A percentile compares a stretch with the other conserved stretches of the same genome.
Evolutionary conservation across 495 filamentous ascomycete species (phyloP).

Genomic region (Talaromyces nanjingensis): DNA sequence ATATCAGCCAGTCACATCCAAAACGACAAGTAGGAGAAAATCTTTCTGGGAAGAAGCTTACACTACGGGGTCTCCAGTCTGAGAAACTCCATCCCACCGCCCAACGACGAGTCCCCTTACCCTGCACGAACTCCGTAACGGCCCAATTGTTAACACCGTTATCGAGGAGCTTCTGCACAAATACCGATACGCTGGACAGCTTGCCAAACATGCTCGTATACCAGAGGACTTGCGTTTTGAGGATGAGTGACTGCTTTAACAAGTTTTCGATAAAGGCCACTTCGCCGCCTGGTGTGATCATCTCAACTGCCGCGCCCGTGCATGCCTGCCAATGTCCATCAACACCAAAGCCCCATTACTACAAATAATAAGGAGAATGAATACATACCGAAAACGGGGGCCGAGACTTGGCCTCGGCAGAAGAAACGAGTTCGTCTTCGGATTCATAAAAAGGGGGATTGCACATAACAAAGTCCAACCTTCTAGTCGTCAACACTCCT

Average conservation of each 20-base stretch:
- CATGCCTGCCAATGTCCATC: slow-evolving; percentile 41
- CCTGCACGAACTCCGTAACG: slow-evolving; percentile 73
- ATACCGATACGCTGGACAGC: slow-evolving; percentile 55
- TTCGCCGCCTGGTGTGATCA: slow-evolving; percentile 84
- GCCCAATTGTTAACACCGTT: slow-evolving; percentile 70
- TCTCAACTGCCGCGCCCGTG: slow-evolving; percentile 76
- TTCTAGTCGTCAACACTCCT: slow-evolving; percentile 14
- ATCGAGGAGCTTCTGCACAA: slow-evolving; percentile 56
- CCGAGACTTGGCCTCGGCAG: slow-evolving; percentile 56
- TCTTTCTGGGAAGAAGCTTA: slow-evolving; percentile 14
- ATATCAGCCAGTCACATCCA: too few species aligned
- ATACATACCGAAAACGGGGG: slow-evolving; percentile 56
- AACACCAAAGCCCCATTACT: not conserved
- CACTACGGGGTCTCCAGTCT: slow-evolving; percentile 56
- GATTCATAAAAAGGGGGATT: slow-evolving; percentile 93
- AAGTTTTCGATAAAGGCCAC: slow-evolving; percentile 70
- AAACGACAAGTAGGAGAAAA: too few species aligned
- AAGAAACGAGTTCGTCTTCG: slow-evolving; percentile 55
- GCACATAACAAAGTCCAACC: slow-evolving; percentile 84
- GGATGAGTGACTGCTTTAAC: slow-evolving; percentile 60
- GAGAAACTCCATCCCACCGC: slow-evolving; percentile 82
- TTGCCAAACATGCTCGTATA: slow-evolving; percentile 92
- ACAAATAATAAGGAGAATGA: too few species aligned
- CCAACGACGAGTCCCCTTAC: slow-evolving; percentile 77
- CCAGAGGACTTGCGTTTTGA: slow-evolving; percentile 64